A percentile compares a stretch with the other conserved stretches of the same genome.
phyloP scores from a whole-genome alignment of 768 basidiomycete genomes.

The Tremella fuciformis region DNA sequence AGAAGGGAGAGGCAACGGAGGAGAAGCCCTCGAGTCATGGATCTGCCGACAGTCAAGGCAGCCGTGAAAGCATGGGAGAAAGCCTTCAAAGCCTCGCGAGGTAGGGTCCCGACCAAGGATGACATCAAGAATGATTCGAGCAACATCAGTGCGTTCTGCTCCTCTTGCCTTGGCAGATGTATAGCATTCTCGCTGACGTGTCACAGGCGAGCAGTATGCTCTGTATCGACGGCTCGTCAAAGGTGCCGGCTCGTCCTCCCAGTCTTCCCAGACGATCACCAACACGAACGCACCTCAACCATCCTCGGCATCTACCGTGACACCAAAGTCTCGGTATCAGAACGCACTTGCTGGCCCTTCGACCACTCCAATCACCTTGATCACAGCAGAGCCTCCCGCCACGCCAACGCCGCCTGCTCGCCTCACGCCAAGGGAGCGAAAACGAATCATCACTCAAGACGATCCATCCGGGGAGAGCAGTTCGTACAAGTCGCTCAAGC shows the following conservation, averaged over 20 bases:
- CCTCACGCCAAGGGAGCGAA: constrained; percentile 2
- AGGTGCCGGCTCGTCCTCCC: constrained; percentile 6
- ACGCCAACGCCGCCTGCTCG: constrained; percentile 43
- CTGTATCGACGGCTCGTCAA: constrained; percentile 37
- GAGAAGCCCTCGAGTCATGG: constrained; percentile 12
- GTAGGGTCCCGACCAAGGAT: constrained; percentile 49
- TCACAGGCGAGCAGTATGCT: constrained; percentile 37
- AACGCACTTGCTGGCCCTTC: constrained; percentile 1
- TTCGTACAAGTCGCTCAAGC: constrained; percentile 15
- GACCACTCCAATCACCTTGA: constrained; percentile 25
- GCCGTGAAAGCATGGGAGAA: constrained; percentile 54
- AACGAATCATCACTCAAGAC: background rate
- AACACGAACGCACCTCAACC: constrained; percentile 7
- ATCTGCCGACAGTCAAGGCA: constrained; percentile 45
- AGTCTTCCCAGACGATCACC: constrained; percentile 8
- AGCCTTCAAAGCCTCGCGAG: constrained; percentile 44
- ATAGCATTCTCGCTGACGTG: background rate
- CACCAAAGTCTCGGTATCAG: background rate
- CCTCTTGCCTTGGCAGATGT: background rate
- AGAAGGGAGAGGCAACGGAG: too few species aligned
- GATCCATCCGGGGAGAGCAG: background rate
- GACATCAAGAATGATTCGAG: constrained; percentile 52
- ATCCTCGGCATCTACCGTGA: constrained; percentile 20
- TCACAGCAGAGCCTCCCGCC: constrained; percentile 30
- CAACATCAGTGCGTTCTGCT: constrained; percentile 49